phyloP scores from a whole-genome alignment of 2,329 filamentous ascomycete species.

The Neofusicoccum kwambonambiense region DNA sequence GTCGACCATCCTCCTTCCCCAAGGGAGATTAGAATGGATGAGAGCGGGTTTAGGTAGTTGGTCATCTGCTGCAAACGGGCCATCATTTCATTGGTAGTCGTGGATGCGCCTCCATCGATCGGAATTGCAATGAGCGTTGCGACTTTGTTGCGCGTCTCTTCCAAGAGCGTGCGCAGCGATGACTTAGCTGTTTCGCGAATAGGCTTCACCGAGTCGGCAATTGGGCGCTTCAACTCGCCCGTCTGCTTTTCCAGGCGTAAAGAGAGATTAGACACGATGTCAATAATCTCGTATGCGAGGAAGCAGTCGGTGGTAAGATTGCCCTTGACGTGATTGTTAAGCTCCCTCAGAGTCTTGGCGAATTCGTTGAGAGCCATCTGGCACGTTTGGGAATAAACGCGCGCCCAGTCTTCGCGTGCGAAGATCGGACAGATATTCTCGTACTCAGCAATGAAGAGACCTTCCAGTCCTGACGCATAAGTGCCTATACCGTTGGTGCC shows the following conservation, averaged over 20 bases:
- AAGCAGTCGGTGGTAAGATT: constrained; percentile 91
- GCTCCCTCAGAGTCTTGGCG: constrained; percentile 78
- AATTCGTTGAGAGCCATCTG: constrained; percentile 77
- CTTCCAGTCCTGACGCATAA: constrained; percentile 84
- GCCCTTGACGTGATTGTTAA: constrained; percentile 84
- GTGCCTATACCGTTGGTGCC: constrained; percentile 89
- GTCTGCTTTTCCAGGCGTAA: constrained; percentile 77
- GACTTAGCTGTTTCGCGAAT: constrained; percentile 88
- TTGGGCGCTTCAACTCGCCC: constrained; percentile 77
- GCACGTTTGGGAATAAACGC: constrained; percentile 76
- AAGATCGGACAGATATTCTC: constrained; percentile 89
- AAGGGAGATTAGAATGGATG: constrained; percentile 85
- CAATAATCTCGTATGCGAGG: constrained; percentile 90
- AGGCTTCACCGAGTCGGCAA: constrained; percentile 83
- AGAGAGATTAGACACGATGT: constrained; percentile 79
- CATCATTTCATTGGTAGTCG: constrained; percentile 81
- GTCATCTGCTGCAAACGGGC: constrained; percentile 83
- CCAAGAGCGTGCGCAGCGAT: constrained; percentile 78
- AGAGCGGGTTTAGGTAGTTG: constrained; percentile 79
- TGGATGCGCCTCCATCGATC: constrained; percentile 72
- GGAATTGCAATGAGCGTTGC: constrained; percentile 67
- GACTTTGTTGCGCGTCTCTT: constrained; percentile 74
- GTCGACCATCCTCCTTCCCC: constrained; percentile 83
- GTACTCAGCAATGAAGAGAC: constrained; percentile 83
- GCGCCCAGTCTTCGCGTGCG: constrained; percentile 77